phyloP scores from a whole-genome alignment of 192 early-diverging fungal species.

The Coemansia sp. region DNA sequence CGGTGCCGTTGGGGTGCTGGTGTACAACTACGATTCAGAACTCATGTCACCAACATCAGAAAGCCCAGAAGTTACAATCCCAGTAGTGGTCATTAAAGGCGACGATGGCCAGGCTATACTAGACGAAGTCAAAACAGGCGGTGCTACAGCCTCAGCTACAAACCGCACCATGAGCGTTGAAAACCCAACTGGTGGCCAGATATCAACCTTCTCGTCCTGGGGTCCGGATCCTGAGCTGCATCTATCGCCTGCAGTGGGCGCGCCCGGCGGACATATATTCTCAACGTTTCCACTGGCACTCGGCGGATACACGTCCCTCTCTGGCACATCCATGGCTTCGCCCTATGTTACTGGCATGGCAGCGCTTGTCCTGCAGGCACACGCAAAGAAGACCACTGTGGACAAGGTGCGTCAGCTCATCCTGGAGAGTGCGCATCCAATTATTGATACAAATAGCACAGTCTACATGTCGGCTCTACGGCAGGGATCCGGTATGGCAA shows the following conservation, averaged over 20 bases:
- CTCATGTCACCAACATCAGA: constrained; percentile 48
- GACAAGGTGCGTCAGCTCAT: constrained; percentile 41
- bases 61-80: constrained; percentile 52
- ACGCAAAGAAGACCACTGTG: constrained; percentile 22
- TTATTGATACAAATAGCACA: constrained; percentile 35
- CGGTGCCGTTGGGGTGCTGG: constrained; percentile 65
- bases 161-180: constrained; percentile 44
- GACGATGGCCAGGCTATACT: constrained; percentile 57
- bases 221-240: constrained; percentile 72
- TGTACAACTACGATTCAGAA: constrained; percentile 60
- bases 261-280: constrained; percentile 66
- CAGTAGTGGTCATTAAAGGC: constrained; percentile 58
- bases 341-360: constrained; percentile 58
- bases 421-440: constrained; percentile 47
- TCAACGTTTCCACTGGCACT: constrained; percentile 60
- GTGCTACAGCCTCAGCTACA: constrained; percentile 53
- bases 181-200: constrained; percentile 59
- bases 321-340: constrained; percentile 72
- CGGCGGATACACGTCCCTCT: constrained; percentile 57
- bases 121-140: constrained; percentile 40
- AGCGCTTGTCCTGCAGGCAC: constrained; percentile 48
- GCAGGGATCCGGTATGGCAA: constrained; percentile 48
- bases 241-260: constrained; percentile 63
- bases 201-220: constrained; percentile 73
- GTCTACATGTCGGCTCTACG: constrained; percentile 41